These are phyloP conservation scores for Anaeromyces robustus DNA, from an alignment of 192 early-diverging fungal genomes.

Conservation along the genomic window DNA sequence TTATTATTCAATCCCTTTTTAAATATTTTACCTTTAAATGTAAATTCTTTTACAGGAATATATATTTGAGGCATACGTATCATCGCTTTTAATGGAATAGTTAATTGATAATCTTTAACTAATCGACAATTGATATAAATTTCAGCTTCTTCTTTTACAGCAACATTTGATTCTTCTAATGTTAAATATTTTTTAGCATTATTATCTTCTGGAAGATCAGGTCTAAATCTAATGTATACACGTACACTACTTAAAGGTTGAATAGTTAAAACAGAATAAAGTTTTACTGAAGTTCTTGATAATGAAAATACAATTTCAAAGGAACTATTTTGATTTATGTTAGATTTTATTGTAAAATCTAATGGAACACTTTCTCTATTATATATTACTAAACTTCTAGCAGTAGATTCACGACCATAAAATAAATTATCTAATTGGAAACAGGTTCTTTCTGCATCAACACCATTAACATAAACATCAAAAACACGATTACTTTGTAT, in stretches of 20 bases:
- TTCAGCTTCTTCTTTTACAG: conserved; percentile 51
- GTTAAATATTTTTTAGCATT: neutral
- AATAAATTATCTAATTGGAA: conserved; percentile 56
- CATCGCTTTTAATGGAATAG: conserved; percentile 39
- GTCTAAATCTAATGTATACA: conserved; percentile 51
- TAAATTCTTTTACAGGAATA: conserved; percentile 13
- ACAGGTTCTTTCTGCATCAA: conserved; percentile 22
- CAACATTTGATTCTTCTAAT: conserved; percentile 25
- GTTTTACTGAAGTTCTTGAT: conserved; percentile 48
- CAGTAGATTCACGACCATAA: conserved; percentile 54
- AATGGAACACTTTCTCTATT: conserved; percentile 58
- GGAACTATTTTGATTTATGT: conserved; percentile 36
- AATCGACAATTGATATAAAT: conserved; percentile 64
- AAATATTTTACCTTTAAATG: conserved; percentile 12
- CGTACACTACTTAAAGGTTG: conserved; percentile 44
- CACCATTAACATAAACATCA: conserved; percentile 55
- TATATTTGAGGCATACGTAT: conserved; percentile 39
- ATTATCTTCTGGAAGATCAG: conserved; percentile 2
- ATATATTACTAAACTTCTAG: conserved; percentile 52
- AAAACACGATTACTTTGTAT: conserved; percentile 39
- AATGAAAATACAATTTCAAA: conserved; percentile 63
- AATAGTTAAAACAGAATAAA: conserved; percentile 53
- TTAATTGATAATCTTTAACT: conserved; percentile 67
- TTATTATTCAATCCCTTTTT: neutral
- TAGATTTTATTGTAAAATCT: conserved; percentile 60